Evolutionary conservation across 768 basidiomycete genomes (phyloP), one percentile per base, ranked within the genome.

Genomic region (Lentinula aciculospora): DNA sequence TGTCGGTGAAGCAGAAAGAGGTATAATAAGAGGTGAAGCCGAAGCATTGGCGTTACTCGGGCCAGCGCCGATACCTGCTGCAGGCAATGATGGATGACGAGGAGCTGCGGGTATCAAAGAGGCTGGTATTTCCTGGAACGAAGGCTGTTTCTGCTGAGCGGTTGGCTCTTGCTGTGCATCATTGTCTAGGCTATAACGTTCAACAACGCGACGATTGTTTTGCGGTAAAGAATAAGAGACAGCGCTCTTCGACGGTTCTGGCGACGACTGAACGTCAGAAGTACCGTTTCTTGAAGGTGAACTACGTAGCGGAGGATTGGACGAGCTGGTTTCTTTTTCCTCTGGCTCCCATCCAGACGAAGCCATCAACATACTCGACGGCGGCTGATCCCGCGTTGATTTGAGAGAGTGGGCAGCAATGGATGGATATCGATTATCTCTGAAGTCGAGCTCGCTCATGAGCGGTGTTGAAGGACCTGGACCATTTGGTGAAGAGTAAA

Each of bases 381-480:
- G 23, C 17, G 60, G 31, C 42, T 44, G 34, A 44, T 32, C 36
- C 47, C 39, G 53, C 15, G 53, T 28, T 50, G 61, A 50, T 58
- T 58, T 53, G 50, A 58, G 45, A 60, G 63, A 58, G 56, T 59
- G 63, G 34, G 54, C 57, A 42, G 54, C 62, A 56, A 60, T 34
- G 45, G 64, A 40, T 48, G 56, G 62, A 53, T 86, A 85, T 66
- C 86, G 76, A 66, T 79, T 81, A 73, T 86, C 86, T 64, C 78
- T 76, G 68, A 82, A 79, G 69, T 85, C 83, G 61, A 82, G 75
- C 58, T 86, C 85, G 57, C 80, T 73, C 68, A 85, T 76, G 58
- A 86, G 75, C 40, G 77, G 59, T 67, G 69, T 39, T 12, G 36
- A 59, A 76, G 65, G 63, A 68, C 46, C 71, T 8, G 74, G 63